phyloP scores from a whole-genome alignment of 768 basidiomycete species.

The Rhizopogon rudus region DNA sequence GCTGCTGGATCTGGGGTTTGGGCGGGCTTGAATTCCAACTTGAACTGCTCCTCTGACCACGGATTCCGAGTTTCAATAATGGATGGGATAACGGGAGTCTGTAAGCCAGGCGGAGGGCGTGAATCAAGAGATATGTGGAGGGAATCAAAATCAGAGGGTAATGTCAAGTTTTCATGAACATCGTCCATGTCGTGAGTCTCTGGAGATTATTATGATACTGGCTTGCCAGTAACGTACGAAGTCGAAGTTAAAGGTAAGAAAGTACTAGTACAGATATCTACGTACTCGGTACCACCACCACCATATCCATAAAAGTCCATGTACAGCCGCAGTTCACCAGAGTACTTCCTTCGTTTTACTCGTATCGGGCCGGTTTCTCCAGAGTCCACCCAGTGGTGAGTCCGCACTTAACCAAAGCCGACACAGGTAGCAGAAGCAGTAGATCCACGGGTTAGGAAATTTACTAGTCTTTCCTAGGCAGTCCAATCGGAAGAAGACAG shows the following conservation, averaged over 20 bases:
- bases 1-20: constrained; percentile 40
- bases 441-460: no score
- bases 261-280: background rate
- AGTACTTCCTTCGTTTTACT: no score
- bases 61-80: constrained; percentile 9
- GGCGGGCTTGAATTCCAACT: constrained; percentile 4
- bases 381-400: no score
- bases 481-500: no score
- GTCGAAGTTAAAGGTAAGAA: background rate
- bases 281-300: background rate
- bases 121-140: background rate
- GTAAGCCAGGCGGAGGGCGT: background rate
- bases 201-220: no score
- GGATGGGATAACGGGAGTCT: background rate
- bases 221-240: no score
- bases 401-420: no score
- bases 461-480: no score
- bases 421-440: no score
- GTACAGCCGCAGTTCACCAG: no score
- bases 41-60: constrained; percentile 13
- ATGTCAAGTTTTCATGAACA: background rate
- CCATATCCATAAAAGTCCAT: background rate
- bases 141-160: background rate
- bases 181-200: background rate
- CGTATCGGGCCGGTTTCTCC: no score